phyloP scores from a whole-genome alignment of 2,329 filamentous ascomycete species.

The Zymoseptoria ardabiliae region DNA sequence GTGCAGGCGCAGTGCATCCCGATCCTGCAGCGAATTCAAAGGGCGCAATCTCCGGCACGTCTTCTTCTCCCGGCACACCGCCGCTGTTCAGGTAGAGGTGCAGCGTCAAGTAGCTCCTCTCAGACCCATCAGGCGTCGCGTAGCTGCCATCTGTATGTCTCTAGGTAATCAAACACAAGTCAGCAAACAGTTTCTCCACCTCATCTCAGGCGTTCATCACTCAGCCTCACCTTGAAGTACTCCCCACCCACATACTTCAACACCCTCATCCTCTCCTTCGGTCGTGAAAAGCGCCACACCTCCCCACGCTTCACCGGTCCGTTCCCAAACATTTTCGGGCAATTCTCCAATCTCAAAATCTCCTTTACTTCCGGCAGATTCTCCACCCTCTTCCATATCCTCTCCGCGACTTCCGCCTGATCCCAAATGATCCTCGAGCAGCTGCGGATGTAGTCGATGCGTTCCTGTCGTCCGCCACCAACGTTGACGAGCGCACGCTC shows the following conservation, averaged over 20 bases:
- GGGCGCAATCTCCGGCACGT: slow-evolving; percentile 11
- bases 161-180: neutral
- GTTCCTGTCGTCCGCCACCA: slow-evolving; percentile 53
- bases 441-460: slow-evolving; percentile 54
- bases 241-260: slow-evolving; percentile 64
- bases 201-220: neutral
- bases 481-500: slow-evolving; percentile 61
- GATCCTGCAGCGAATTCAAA: neutral
- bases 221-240: slow-evolving; percentile 53
- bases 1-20: neutral
- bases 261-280: slow-evolving; percentile 71
- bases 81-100: slow-evolving; percentile 42
- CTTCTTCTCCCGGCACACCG: slow-evolving; percentile 6
- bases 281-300: slow-evolving; percentile 38
- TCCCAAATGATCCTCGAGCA: slow-evolving; percentile 76
- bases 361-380: slow-evolving; percentile 43
- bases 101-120: slow-evolving; percentile 48
- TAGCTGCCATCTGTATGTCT: slow-evolving; percentile 63
- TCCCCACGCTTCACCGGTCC: slow-evolving; percentile 38
- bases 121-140: slow-evolving; percentile 45
- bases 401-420: slow-evolving; percentile 51
- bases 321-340: slow-evolving; percentile 39
- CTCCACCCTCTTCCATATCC: slow-evolving; percentile 53
- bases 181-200: neutral
- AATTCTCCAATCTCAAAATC: slow-evolving; percentile 31